A percentile compares a stretch with the other conserved stretches of the same genome.
Conservation (phyloP, 2,329 filamentous ascomycete species). For the Arthrinium puccinioides region DNA sequence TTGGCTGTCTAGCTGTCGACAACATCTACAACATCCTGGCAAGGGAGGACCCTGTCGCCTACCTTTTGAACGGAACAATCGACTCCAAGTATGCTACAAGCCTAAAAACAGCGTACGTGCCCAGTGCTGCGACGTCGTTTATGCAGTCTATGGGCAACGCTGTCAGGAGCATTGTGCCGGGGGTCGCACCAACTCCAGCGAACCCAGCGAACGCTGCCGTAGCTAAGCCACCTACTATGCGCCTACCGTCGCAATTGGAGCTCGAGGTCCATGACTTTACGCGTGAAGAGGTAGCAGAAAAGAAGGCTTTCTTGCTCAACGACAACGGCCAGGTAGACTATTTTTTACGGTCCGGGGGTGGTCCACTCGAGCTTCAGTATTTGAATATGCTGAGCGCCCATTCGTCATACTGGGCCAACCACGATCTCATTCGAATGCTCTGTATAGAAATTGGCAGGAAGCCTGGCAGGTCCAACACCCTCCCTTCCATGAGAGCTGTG, state of each 20-base stretch:
- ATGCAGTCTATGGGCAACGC: constrained; percentile 57
- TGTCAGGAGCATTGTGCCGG: constrained; percentile 55
- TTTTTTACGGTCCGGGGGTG: constrained; percentile 75
- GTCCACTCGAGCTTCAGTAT: constrained; percentile 90
- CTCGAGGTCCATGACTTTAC: constrained; percentile 94
- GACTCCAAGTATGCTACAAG: constrained; percentile 72
- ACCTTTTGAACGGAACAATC: constrained; percentile 83
- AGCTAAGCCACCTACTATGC: constrained; percentile 26
- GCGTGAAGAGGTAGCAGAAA: constrained; percentile 85
- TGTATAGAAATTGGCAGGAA: constrained; percentile 79
- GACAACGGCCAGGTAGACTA: constrained; percentile 97
- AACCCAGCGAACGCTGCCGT: constrained; percentile 17
- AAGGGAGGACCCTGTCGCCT: constrained; percentile 71
- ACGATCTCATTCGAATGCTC: constrained; percentile 83
- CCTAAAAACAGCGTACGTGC: constrained; percentile 72
- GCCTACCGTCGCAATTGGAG: constrained; percentile 65
- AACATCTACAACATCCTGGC: constrained; percentile 92
- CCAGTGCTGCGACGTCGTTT: constrained; percentile 60
- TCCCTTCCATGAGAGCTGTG: constrained; percentile 51
- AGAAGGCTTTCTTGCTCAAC: constrained; percentile 79
- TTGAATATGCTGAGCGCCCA: constrained; percentile 95
- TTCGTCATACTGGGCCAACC: constrained; percentile 84
- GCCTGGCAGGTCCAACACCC: constrained; percentile 54
- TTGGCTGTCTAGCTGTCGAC: constrained; percentile 88
- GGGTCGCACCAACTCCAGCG: constrained; percentile 26